Evolutionary conservation across 768 basidiomycete genomes (phyloP).

Genomic region (Amanita jacksonii): DNA sequence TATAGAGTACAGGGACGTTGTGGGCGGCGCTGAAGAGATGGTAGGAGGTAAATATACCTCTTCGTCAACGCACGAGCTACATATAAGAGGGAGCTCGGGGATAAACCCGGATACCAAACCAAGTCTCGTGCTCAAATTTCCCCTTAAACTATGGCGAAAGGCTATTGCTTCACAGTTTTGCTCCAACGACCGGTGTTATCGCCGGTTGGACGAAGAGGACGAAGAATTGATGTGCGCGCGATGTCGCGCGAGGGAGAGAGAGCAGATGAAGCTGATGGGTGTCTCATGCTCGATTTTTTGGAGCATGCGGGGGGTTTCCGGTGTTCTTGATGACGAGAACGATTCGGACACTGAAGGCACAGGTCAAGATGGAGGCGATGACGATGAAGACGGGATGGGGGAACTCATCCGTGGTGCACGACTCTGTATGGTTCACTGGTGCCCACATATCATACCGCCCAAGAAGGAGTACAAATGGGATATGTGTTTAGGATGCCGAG

Average conservation of each 20-base stretch:
- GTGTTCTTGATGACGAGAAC: background rate
- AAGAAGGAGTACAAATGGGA: conserved; percentile 29
- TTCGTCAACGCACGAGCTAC: too few species aligned
- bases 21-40: background rate
- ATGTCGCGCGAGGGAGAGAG: background rate
- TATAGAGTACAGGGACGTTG: too few species aligned
- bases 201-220: background rate
- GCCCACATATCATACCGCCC: conserved; percentile 27
- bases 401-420: conserved; percentile 20
- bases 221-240: background rate
- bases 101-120: too few species aligned
- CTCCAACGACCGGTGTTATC: too few species aligned
- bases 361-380: background rate
- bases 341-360: background rate
- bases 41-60: too few species aligned
- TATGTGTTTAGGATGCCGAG: conserved; percentile 19
- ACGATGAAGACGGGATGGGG: background rate
- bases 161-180: too few species aligned
- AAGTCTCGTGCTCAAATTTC: too few species aligned
- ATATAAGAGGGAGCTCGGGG: too few species aligned
- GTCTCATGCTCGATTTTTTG: background rate
- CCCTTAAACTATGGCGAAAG: too few species aligned
- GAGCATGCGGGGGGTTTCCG: background rate
- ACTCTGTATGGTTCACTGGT: conserved; percentile 25
- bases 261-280: background rate